Percentiles rank a stretch among this genome's conserved stretches.
phyloP scores from a whole-genome alignment of 768 basidiomycete genomes.

The Boletales sp. region DNA sequence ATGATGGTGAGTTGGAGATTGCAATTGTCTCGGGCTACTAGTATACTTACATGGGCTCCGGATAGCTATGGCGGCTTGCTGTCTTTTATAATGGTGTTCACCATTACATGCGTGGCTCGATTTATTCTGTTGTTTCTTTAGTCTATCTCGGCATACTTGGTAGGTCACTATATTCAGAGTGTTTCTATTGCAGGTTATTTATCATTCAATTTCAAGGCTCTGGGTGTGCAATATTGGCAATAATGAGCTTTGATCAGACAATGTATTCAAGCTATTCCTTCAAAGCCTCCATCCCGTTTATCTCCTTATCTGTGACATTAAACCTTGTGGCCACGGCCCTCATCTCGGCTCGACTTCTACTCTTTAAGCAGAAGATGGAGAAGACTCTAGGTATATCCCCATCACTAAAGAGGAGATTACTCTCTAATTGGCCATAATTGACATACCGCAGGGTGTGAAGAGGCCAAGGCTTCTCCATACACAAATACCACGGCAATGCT shows the following conservation, averaged over 20 bases:
- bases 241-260: background rate
- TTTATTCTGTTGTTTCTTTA: background rate
- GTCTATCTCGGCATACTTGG: background rate
- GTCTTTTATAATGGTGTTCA: background rate
- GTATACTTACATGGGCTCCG: background rate
- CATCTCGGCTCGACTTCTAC: background rate
- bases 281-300: background rate
- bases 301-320: background rate
- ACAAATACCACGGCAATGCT: background rate
- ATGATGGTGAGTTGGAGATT: background rate
- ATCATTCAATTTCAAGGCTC: background rate
- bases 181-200: background rate
- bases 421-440: no score
- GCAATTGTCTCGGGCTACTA: background rate
- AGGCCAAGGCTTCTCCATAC: background rate
- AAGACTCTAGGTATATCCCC: background rate
- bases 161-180: background rate
- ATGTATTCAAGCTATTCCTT: background rate
- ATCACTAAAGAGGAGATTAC: background rate
- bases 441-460: background rate
- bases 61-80: background rate
- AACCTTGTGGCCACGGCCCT: background rate
- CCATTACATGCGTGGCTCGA: background rate
- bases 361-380: background rate
- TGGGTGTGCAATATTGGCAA: background rate